Base-by-base conservation (phyloP, 2,329 filamentous ascomycete genomes). In the Pyricularia sp. region DNA sequence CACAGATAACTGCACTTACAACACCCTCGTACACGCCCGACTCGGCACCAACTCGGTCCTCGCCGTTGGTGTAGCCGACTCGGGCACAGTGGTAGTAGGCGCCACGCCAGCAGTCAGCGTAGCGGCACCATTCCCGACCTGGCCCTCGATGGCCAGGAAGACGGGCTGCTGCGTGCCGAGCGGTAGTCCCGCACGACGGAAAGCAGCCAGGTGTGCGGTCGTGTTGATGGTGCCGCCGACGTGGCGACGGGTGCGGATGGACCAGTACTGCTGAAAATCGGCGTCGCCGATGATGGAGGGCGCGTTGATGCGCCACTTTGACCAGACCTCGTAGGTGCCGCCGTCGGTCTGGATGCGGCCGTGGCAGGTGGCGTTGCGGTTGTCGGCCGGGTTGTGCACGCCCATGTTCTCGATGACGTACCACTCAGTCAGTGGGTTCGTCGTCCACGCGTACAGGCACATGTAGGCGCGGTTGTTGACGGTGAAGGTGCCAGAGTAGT, bases 201-300 rank as follows among this genome's bases (percentile, higher is more conserved):
- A 85, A 4, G 81, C 82, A 71, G 81, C 77, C 71, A 85, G 84
- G 74, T 85, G 83, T 68, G 80, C 81, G 59, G 73, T 75, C 1
- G 78, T 78, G n/a, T 78, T 82, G 69, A 86, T 79, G 9, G 79
- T 82, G 2, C 84, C 83, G 67, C 81, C 79, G 66, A 80, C 78
- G 67, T 83, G 79, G 79, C 85, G 84, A 70, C 73, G 75, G 71
- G 78, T 77, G 72, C 85, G 80, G n/a, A 87, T 80, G 23, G 79
- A 82, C 80, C 80, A 83, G 76, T 78, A 84, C 77, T 84, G 83
- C 71, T 80, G 74, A 73, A 84, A 84, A 69, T 81, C 84, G 42
- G 75, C 72, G 26, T 81, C 84, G 68, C 82, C 82, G 70, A 81
- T 74, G 70, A 83, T 83, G 64, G 77, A 79, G n/a, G 81, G 81